These are phyloP conservation scores for Pleoardoris graminearum DNA, from an alignment of 2,329 filamentous ascomycete genomes.

Conservation along the genomic window DNA sequence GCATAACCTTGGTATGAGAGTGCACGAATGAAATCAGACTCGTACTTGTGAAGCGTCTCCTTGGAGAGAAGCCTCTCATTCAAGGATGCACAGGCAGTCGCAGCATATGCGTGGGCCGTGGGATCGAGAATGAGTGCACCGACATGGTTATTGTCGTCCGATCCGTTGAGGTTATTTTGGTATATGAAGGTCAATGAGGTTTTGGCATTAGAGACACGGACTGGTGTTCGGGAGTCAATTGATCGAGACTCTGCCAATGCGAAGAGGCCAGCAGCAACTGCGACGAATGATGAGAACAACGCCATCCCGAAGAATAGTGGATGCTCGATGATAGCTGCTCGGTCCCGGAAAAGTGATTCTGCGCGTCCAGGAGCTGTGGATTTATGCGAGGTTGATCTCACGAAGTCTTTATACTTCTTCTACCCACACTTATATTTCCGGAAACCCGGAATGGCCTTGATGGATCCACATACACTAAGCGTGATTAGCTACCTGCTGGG, in stretches of 20 bases:
- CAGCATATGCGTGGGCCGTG: slow-evolving; percentile 43
- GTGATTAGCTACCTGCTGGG: slow-evolving; percentile 14
- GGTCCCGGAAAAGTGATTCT: not conserved
- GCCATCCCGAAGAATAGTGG: not conserved
- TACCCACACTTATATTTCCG: no score
- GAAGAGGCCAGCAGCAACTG: slow-evolving; percentile 9
- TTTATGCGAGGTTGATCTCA: not conserved
- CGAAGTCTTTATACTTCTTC: slow-evolving; percentile 13
- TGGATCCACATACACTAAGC: slow-evolving; percentile 18
- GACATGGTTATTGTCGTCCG: slow-evolving; percentile 57
- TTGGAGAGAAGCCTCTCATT: slow-evolving; percentile 54
- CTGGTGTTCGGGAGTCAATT: slow-evolving; percentile 13
- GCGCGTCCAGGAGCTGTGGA: not conserved
- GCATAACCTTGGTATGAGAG: slow-evolving; percentile 53
- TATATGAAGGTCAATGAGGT: slow-evolving; percentile 57
- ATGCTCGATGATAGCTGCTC: not conserved
- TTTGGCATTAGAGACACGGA: slow-evolving; percentile 30
- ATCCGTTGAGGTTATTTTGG: slow-evolving; percentile 59
- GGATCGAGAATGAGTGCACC: slow-evolving; percentile 56
- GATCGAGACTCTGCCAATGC: slow-evolving; percentile 23
- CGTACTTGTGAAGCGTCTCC: slow-evolving; percentile 48
- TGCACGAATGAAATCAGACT: slow-evolving; percentile 51
- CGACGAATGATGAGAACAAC: slow-evolving; percentile 12
- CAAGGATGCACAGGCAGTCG: slow-evolving; percentile 51
- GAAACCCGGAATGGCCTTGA: slow-evolving; percentile 30